phyloP scores from a whole-genome alignment of 2,329 filamentous ascomycete species.

The Dendrostoma leiphaemia region DNA sequence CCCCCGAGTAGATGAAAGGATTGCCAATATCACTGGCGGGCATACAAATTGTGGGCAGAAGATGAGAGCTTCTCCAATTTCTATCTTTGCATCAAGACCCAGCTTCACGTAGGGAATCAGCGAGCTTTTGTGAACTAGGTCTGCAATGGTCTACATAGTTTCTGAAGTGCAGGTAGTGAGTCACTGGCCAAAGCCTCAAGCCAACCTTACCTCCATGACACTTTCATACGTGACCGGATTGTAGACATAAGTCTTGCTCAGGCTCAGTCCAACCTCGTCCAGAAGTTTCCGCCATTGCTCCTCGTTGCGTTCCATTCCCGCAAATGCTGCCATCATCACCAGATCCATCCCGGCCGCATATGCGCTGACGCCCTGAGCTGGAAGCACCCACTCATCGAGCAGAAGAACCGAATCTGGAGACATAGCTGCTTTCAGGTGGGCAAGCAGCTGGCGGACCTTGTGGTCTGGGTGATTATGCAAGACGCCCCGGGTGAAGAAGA shows the following conservation, averaged over 20 bases:
- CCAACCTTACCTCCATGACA: neutral
- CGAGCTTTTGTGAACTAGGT: too few species aligned
- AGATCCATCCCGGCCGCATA: slow-evolving; percentile 18
- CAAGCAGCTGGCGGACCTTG: slow-evolving; percentile 18
- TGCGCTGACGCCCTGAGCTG: slow-evolving; percentile 12
- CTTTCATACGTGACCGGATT: neutral
- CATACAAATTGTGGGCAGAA: too few species aligned
- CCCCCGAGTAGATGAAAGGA: too few species aligned
- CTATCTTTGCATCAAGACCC: neutral
- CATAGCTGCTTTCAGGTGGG: slow-evolving; percentile 19
- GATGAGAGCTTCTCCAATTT: too few species aligned
- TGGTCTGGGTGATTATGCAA: slow-evolving; percentile 21
- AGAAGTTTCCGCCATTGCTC: slow-evolving; percentile 14
- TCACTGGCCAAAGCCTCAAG: too few species aligned
- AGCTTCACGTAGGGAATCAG: neutral
- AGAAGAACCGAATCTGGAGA: slow-evolving; percentile 18
- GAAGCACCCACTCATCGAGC: slow-evolving; percentile 20
- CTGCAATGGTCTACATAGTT: too few species aligned
- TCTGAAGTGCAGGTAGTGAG: too few species aligned
- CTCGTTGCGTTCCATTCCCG: slow-evolving; percentile 20
- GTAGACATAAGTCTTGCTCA: neutral
- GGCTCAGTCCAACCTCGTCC: neutral
- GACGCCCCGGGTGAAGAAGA: slow-evolving; percentile 21
- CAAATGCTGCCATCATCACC: slow-evolving; percentile 21
- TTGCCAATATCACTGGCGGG: too few species aligned